Base-by-base conservation (phyloP, 345 rosid genomes). In the Camelina hispida region DNA sequence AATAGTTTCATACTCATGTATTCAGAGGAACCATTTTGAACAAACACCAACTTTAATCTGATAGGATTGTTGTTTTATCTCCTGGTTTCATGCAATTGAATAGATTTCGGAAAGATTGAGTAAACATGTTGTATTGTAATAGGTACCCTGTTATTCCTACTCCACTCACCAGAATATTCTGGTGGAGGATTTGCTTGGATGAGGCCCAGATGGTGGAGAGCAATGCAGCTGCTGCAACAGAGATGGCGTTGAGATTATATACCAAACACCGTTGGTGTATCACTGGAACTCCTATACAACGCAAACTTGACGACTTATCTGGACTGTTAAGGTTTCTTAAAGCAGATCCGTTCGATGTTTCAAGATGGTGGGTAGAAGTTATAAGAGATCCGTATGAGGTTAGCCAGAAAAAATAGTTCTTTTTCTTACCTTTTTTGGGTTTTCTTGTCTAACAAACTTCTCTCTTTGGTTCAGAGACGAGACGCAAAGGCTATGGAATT, bases 161-260 rank as follows among this genome's bases (percentile, higher is more conserved):
- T 65, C 84, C 76, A 65, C 93, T 94, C 22, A 91, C 97, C 68
- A 83, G 98, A 81, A 86, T 94, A 84, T 85, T 77, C 80, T 94
- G 98, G 98, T 91, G 97, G 98, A 88, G 98, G 82, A 72, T 91
- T 78, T 94, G 97, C 84, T 84, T 94, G 82, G 98, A 94, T 81
- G 98, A 94, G 80, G 98, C 97, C 64, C 98, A 94, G 80, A 91
- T 94, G 98, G 98, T 94, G 80, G 98, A 94, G 85, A 90, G 91
- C 73, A 94, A 86, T 85, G 81, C 87, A 80, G 90, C 96, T 64
- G 91, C 95, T 74, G 97, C 98, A 42, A 80, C 98, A 74, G 97
- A 94, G 84, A 94, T 94, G 98, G 97, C 97, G 43, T 76, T 90
- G 75, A 86, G 96, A 74, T 81, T 94, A 64, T 78, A 86, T 76